Base-by-base conservation (phyloP, 495 filamentous ascomycete species). In the Trichoderma gamsii region DNA sequence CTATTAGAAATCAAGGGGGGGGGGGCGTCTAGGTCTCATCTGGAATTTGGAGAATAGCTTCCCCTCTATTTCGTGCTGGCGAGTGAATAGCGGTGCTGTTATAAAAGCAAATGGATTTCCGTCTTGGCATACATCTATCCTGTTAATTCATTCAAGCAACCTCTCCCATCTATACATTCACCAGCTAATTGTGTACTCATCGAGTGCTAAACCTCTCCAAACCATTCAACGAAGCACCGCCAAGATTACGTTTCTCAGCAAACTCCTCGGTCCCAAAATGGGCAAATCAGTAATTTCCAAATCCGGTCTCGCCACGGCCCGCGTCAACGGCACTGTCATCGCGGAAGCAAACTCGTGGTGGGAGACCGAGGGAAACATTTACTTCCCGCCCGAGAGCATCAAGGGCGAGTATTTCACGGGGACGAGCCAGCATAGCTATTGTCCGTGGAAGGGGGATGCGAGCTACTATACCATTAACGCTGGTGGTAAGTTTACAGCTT, bases 331-430 rank as follows among this genome's bases (percentile, higher is more conserved):
- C 61, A 56, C 59, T 23, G 66, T 68, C 12, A 49, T 46, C 7
- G 63, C 44, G 0, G 66, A 70, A 52, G 41, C 21, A 71, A 73
- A 29, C 73, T 70, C 44, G 71, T 91, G 85, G 77, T 85, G 88
- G 74, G 78, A 83, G 5, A 87, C 91, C 16, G 89, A 91, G 73
- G 88, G 88, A 66, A 92, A 91, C 74, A 80, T 91, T 71, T 91
- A 92, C 71, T 88, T 89, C 69, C 74, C 78, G 64, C 77, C 76
- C 3, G 72, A 79, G 41, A 79, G 89, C 71, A 77, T 77, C 64
- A 77, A 79, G 64, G 79, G 84, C 12, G 74, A 84, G 25, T 80
- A 79, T 68, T 67, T 74, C 25, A 51, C 11, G 66, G 66, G 67
- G 63, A 73, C 72, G 29, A 71, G 71, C 51, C 68, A 70, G 13